These are phyloP conservation scores for Cercospora sojina DNA, from an alignment of 2,329 filamentous ascomycete genomes.

Conservation along the genomic window DNA sequence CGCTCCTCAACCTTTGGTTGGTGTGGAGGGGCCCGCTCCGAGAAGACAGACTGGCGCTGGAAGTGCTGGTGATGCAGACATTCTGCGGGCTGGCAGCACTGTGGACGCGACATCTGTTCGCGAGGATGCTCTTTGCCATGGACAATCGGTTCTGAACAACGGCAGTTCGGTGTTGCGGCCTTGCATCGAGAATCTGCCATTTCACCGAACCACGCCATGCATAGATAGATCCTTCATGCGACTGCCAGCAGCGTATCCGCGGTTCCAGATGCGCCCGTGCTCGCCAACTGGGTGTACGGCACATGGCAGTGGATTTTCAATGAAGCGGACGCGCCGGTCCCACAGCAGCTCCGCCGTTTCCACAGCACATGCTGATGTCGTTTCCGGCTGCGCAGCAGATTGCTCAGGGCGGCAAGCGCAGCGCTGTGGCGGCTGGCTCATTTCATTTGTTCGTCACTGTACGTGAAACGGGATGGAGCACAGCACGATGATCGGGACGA, in stretches of 20 bases:
- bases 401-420: slow-evolving; percentile 8
- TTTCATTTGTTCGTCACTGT: slow-evolving; percentile 11
- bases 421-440: neutral
- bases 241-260: neutral
- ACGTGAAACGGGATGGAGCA: slow-evolving; percentile 4
- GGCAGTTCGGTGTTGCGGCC: slow-evolving; percentile 14
- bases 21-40: slow-evolving; percentile 90
- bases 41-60: slow-evolving; percentile 77
- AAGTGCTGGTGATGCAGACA: slow-evolving; percentile 77
- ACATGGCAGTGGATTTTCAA: slow-evolving; percentile 12
- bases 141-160: slow-evolving; percentile 61
- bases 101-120: slow-evolving; percentile 80
- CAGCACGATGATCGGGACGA: neutral
- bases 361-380: slow-evolving; percentile 15
- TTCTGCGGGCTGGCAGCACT: slow-evolving; percentile 76
- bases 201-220: slow-evolving; percentile 12
- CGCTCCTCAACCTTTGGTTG: slow-evolving; percentile 91
- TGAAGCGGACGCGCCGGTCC: neutral
- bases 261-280: slow-evolving; percentile 12
- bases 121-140: slow-evolving; percentile 81
- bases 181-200: slow-evolving; percentile 21
- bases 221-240: slow-evolving; percentile 21
- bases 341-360: slow-evolving; percentile 9
- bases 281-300: slow-evolving; percentile 14
- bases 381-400: slow-evolving; percentile 13